Evolutionary conservation across 352 stramenopile genomes (phyloP), one percentile per base, ranked within the genome.

Genomic region (Pythium pyrilobum): DNA sequence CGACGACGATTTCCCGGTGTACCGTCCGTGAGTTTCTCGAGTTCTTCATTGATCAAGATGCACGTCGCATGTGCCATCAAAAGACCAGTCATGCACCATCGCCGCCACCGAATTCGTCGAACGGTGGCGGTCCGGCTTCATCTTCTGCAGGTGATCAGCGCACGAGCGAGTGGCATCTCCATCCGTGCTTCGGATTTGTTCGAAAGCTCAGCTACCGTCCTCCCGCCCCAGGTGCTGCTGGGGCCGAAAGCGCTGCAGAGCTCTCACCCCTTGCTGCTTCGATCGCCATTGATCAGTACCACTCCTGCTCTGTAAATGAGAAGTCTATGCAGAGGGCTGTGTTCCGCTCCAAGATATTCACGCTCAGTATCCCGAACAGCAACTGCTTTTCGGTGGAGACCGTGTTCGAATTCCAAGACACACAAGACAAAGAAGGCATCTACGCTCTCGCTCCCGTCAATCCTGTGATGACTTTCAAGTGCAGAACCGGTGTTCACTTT

Each of bases 311-410:
- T 0, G 52, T 83, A 15, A 64, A 80, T 18, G 65, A 69, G n/a
- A 66, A 66, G 23, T 36, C 33, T 24, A 54, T 71, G 37, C 65
- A 71, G 7, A 80, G 74, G 39, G 66, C 61, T 11, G 58, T 60
- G 16, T 70, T 85, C 46, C 72, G 69, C 7, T 75, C 61, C 41
- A 87, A 87, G 66, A 65, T 84, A 12, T 87, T 80, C 59, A 80
- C 70, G 7, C 69, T 85, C 33, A 81, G 74, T 38, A 75, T 84
- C 23, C 77, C 74, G 0, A 77, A 73, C 41, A 85, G 72, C 62
- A 85, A 87, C 48, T 78, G 70, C 36, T 83, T 84, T 31, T 87
- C 77, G 2, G 66, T 85, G 29, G 77, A 87, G 54, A 71, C 70
- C 6, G 46, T 82, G 16, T 62, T 85, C 23, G 74, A 87, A 40